A percentile compares a stretch with the other conserved stretches of the same genome.
Evolutionary conservation across 345 rosid species (phyloP).

Genomic region (Orychophragmus violaceus): DNA sequence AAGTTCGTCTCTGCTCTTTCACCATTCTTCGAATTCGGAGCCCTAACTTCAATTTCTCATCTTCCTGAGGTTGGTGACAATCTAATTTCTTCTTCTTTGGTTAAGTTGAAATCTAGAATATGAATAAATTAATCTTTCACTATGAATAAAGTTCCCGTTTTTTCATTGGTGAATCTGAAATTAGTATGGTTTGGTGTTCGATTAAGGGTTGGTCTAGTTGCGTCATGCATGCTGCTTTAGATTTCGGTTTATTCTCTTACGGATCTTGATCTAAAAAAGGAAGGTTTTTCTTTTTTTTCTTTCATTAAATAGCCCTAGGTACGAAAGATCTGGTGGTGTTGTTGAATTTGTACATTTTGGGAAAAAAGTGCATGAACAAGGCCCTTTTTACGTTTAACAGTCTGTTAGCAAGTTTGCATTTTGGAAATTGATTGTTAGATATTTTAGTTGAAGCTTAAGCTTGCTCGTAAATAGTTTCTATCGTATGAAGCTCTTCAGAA

Average conservation of each 20-base stretch:
- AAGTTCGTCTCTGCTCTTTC: constrained; percentile 7
- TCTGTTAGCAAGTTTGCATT: neutral
- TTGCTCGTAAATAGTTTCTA: neutral
- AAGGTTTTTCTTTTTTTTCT: neutral
- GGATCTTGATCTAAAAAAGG: neutral
- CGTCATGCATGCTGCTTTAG: neutral
- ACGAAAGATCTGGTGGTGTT: neutral
- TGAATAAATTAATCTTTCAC: neutral
- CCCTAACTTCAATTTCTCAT: neutral
- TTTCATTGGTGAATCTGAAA: constrained; percentile 2
- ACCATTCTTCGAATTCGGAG: no score
- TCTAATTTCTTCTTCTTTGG: neutral
- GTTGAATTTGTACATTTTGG: neutral
- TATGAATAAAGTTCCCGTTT: neutral
- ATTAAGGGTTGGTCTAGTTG: neutral
- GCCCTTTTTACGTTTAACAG: neutral
- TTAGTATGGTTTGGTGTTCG: neutral
- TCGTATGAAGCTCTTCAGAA: no score
- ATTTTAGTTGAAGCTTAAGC: neutral
- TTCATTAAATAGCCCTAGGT: neutral
- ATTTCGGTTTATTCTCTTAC: neutral
- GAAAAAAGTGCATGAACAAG: neutral
- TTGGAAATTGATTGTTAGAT: neutral
- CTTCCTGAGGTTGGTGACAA: constrained; percentile 3
- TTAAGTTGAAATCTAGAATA: neutral